Percentiles rank a stretch among this genome's conserved stretches.
Evolutionary conservation across 495 filamentous ascomycete genomes (phyloP).

Genomic region (Daldinia caldariorum): DNA sequence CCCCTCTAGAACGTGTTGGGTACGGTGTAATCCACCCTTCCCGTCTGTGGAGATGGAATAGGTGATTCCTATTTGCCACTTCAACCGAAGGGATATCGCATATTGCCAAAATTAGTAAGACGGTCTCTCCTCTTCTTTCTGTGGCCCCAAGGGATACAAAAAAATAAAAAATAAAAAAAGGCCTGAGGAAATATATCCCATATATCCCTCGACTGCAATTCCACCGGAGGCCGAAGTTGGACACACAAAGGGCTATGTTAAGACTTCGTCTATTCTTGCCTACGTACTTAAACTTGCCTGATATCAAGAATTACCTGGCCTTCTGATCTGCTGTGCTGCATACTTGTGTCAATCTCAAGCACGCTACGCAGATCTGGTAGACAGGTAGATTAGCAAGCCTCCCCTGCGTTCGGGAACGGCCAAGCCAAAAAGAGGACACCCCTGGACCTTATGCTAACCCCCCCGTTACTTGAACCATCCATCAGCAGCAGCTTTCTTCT

Average conservation of each 20-base stretch:
- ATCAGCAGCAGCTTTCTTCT: constrained; percentile 39
- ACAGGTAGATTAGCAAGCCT: constrained; percentile 29
- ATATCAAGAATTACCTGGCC: constrained; percentile 23
- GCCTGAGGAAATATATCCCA: constrained; percentile 21
- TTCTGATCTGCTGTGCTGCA: constrained; percentile 33
- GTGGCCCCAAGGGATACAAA: constrained; percentile 5
- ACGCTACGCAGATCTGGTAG: constrained; percentile 27
- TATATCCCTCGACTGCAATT: constrained; percentile 34
- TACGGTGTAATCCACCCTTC: constrained; percentile 41
- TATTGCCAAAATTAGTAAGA: constrained; percentile 46
- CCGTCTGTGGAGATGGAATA: constrained; percentile 43
- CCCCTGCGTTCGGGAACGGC: constrained; percentile 35
- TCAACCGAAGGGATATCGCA: constrained; percentile 37
- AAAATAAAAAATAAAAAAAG: too few relatives aligned
- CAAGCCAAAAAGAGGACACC: constrained; percentile 31
- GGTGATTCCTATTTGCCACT: constrained; percentile 33
- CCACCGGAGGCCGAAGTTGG: constrained; percentile 28
- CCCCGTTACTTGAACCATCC: constrained; percentile 44
- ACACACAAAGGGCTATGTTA: constrained; percentile 27
- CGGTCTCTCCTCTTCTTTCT: constrained; percentile 32
- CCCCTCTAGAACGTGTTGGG: constrained; percentile 32
- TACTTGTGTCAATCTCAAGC: constrained; percentile 40
- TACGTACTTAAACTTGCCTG: constrained; percentile 27
- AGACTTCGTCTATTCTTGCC: constrained; percentile 9
- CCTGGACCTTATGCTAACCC: constrained; percentile 26